A percentile compares a stretch with the other conserved stretches of the same genome.
Conservation (phyloP, 2,329 filamentous ascomycete genomes). For the Ascochyta fabae region DNA sequence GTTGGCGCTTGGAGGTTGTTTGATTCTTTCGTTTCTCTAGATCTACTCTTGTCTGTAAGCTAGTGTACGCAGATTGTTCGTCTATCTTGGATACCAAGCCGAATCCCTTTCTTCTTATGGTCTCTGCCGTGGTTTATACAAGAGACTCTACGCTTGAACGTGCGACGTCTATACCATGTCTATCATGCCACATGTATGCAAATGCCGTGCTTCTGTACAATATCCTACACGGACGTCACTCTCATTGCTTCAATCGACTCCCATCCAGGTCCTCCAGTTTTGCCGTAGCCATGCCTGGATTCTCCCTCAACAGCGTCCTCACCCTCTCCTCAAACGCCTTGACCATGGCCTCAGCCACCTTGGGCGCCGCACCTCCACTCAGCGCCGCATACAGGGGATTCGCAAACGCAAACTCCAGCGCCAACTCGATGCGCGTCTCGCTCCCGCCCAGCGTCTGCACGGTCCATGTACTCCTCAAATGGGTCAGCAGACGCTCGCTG, state of each 20-base stretch:
- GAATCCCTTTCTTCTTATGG: too few species aligned
- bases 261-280: slow-evolving; percentile 37
- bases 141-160: too few species aligned
- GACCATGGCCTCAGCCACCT: slow-evolving; percentile 87
- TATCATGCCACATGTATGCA: neutral
- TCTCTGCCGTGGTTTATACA: too few species aligned
- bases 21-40: neutral
- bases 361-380: slow-evolving; percentile 80
- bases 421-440: slow-evolving; percentile 76
- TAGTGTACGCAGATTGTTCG: too few species aligned
- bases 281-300: slow-evolving; percentile 31
- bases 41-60: neutral
- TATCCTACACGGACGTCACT: neutral
- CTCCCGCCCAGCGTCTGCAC: slow-evolving; percentile 56
- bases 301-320: slow-evolving; percentile 55
- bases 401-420: slow-evolving; percentile 81
- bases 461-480: slow-evolving; percentile 73
- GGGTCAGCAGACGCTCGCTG: slow-evolving; percentile 63
- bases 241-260: slow-evolving; percentile 27
- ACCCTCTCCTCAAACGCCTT: slow-evolving; percentile 90
- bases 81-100: too few species aligned
- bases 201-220: neutral
- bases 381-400: slow-evolving; percentile 88
- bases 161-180: neutral
- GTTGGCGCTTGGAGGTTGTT: slow-evolving; percentile 3